Evolutionary conservation across 345 rosid species (phyloP).

Genomic region (Gossypium raimondii): DNA sequence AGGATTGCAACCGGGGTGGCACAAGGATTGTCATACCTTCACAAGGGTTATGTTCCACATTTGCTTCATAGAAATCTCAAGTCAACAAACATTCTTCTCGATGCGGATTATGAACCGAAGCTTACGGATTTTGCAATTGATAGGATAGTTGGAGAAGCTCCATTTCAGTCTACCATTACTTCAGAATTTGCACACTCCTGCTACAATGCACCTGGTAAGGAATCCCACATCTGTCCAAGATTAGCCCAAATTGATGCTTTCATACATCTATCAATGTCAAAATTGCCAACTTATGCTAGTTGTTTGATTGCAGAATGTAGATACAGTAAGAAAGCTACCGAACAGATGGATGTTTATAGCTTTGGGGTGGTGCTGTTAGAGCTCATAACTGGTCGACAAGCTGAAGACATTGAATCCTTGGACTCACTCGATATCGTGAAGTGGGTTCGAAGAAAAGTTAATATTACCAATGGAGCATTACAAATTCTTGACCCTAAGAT

Average conservation of each 20-base stretch:
- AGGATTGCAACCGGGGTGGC: conserved; percentile 80
- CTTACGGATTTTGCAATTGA: conserved; percentile 76
- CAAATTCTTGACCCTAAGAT: conserved; percentile 72
- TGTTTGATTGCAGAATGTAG: conserved; percentile 52
- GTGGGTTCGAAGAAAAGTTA: conserved; percentile 87
- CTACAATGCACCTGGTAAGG: conserved; percentile 72
- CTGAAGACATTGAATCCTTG: conserved; percentile 41
- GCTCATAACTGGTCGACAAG: conserved; percentile 68
- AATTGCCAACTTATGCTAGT: neutral
- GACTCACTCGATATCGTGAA: conserved; percentile 68
- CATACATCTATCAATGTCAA: neutral
- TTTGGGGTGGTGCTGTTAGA: conserved; percentile 82
- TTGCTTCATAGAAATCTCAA: conserved; percentile 77
- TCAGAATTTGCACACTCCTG: conserved; percentile 56
- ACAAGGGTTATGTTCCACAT: conserved; percentile 69
- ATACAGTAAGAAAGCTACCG: conserved; percentile 74
- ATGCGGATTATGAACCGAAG: conserved; percentile 68
- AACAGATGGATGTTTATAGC: conserved; percentile 85
- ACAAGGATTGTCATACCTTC: conserved; percentile 74
- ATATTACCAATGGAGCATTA: conserved; percentile 61
- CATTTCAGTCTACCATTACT: conserved; percentile 58
- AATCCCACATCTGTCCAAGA: neutral
- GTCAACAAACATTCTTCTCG: conserved; percentile 73
- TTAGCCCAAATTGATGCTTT: neutral
- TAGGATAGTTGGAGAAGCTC: conserved; percentile 68